Evolutionary conservation across 345 rosid species (phyloP), one percentile per base, ranked within the genome.

Genomic region (Arabis alpina): DNA sequence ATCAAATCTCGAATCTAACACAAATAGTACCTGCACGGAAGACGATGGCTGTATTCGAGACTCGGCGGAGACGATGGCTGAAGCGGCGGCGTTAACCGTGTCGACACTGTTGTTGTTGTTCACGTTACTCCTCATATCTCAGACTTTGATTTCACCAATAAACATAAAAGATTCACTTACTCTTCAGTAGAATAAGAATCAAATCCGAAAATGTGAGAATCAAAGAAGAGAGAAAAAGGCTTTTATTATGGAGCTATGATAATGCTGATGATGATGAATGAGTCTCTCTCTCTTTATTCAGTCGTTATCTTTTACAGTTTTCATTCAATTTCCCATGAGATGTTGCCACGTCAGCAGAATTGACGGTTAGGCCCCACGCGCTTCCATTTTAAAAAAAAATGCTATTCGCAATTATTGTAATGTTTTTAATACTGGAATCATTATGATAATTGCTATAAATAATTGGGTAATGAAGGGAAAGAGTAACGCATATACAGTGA

Each of bases 11-110:
- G 30, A 27, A 27, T 27, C 30, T 27, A 27, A 27, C 30, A 27
- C 30, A 27, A 27, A 6, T 34, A 34, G 37, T 36, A 92, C 96
- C 88, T 82, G 85, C 19, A 74, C 81, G 3, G 23, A 19, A 19
- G 87, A 10, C 25, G 90, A n/a, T 0, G 91, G 98, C 77, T 78
- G 98, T 13, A 73, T 66, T 7, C 98, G 87, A 27, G 90, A 82
- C 68, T 92, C 96, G 56, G 98, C 93, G 66, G 95, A 80, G 80
- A 88, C 83, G 84, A 90, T 90, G 78, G 98, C 96, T 44, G 91
- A 69, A 56, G 95, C 98, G 43, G 98, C 96, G 65, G 96, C 98
- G 93, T 88, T 90, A 32, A 90, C 82, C 37, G 98, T 92, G 2
- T 86, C 91, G 28, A 86, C 81, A 72, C 82, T 87, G 80, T 75